Conservation (phyloP, 2,329 filamentous ascomycete genomes). For the Alternaria alternata region DNA sequence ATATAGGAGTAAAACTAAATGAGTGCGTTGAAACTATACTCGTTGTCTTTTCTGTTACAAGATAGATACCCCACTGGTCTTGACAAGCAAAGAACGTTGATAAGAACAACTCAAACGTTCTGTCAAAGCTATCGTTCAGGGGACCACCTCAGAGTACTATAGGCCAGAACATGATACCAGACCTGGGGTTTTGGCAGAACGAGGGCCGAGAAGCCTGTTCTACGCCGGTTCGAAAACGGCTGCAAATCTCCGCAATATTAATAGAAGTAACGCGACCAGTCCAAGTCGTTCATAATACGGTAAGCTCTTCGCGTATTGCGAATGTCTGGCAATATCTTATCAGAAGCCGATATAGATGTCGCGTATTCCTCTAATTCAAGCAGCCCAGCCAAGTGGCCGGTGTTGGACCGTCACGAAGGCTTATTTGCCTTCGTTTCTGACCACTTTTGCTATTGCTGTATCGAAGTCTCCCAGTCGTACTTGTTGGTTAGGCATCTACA, state of each 20-base stretch:
- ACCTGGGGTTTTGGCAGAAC: conserved; percentile 20
- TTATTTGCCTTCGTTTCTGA: not conserved
- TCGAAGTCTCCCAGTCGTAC: not conserved
- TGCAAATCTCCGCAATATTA: conserved; percentile 32
- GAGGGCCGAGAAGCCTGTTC: not conserved
- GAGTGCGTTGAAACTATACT: not conserved
- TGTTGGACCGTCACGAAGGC: not conserved
- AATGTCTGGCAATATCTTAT: not conserved
- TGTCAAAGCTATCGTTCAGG: not conserved
- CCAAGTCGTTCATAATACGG: conserved; percentile 19
- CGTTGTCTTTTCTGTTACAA: not conserved
- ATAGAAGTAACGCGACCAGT: conserved; percentile 20
- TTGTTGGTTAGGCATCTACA: too few species aligned
- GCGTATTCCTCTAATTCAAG: not conserved
- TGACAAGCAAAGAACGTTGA: not conserved
- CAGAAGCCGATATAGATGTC: not conserved
- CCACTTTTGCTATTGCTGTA: not conserved
- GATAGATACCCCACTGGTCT: not conserved
- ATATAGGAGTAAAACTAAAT: not conserved
- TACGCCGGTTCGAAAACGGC: conserved; percentile 33
- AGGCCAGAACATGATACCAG: conserved; percentile 12
- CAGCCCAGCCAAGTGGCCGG: not conserved
- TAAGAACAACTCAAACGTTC: not conserved
- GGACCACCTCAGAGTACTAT: conserved; percentile 1
- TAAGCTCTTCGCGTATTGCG: conserved; percentile 4